Percentiles rank a stretch among this genome's conserved stretches.
phyloP scores from a whole-genome alignment of 345 rosid genomes.

The rapeseed (Brassica napus) region Da-Ae NC_063439.1:5377501-5378000 shows the following conservation, averaged over 20 bases:
- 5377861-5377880: not conserved
- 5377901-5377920: conserved; percentile 79
- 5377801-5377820: conserved; percentile 73
- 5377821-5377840: conserved; percentile 77
- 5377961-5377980: conserved; percentile 76
- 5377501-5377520: conserved; percentile 71
- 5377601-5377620: conserved; percentile 64
- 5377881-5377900: not conserved
- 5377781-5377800: conserved; percentile 57
- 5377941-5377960: conserved; percentile 72
- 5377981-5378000: conserved; percentile 70
- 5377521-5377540: conserved; percentile 44
- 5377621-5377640: conserved; percentile 74
- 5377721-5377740: conserved; percentile 67
- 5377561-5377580: conserved; percentile 69
- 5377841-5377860: not conserved
- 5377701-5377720: conserved; percentile 65
- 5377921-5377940: conserved; percentile 67
- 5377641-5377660: conserved; percentile 77
- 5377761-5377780: conserved; percentile 84
- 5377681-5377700: conserved; percentile 82
- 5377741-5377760: conserved; percentile 73
- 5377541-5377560: conserved; percentile 70
- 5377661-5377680: conserved; percentile 75
- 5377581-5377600: conserved; percentile 77